These are phyloP conservation scores for Cercospora nicotianae DNA, from an alignment of 2,329 filamentous ascomycete genomes.

Conservation along the genomic window DNA sequence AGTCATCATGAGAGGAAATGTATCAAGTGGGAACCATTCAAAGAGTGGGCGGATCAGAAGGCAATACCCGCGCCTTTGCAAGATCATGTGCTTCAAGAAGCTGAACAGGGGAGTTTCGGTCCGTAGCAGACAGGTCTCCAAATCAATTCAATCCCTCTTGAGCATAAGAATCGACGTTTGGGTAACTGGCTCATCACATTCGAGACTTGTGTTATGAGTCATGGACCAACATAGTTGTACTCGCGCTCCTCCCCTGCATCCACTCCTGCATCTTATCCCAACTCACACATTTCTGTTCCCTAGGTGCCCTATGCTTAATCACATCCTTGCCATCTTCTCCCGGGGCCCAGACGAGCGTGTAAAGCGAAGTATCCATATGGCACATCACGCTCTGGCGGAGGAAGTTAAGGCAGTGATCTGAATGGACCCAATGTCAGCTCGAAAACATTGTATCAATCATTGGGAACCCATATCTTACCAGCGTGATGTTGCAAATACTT, in stretches of 20 bases:
- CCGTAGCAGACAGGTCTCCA: background rate
- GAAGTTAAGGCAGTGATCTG: conserved; percentile 22
- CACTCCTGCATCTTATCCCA: conserved; percentile 20
- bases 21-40: conserved; percentile 16
- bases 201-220: background rate
- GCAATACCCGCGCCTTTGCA: conserved; percentile 13
- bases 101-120: background rate
- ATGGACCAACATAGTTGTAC: conserved; percentile 11
- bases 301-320: conserved; percentile 12
- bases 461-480: background rate
- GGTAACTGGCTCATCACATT: background rate
- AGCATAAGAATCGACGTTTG: background rate
- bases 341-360: conserved; percentile 19
- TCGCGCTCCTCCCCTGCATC: conserved; percentile 13
- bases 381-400: conserved; percentile 22
- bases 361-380: conserved; percentile 18
- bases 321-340: conserved; percentile 8
- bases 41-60: conserved; percentile 14
- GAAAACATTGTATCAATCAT: background rate
- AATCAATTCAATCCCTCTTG: background rate
- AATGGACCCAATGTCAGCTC: background rate
- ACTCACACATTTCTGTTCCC: conserved; percentile 17
- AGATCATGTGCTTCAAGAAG: conserved; percentile 3
- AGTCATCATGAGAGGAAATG: conserved; percentile 12
- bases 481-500: conserved; percentile 18